phyloP scores from a whole-genome alignment of 2,329 filamentous ascomycete genomes.

The Ceratocystis alfenasii region DNA sequence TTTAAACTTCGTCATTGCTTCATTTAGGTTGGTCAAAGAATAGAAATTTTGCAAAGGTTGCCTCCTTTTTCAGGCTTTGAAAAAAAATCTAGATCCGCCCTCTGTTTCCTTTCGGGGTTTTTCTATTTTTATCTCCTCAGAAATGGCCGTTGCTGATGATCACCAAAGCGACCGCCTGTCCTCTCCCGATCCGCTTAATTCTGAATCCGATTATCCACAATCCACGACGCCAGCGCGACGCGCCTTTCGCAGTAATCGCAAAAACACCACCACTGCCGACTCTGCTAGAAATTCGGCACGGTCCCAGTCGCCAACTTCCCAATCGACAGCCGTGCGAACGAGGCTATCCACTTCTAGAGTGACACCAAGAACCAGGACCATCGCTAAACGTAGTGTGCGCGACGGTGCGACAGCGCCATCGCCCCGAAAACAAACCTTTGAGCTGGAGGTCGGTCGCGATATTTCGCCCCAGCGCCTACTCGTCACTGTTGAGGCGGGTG shows the following conservation, averaged over 20 bases:
- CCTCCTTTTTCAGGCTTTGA: conserved; percentile 8
- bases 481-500: conserved; percentile 44
- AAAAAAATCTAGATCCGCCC: neutral
- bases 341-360: neutral
- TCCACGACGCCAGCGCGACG: conserved; percentile 13
- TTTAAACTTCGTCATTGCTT: neutral
- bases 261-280: neutral
- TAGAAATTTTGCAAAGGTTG: neutral
- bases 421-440: conserved; percentile 45
- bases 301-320: neutral
- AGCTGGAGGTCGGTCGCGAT: conserved; percentile 43
- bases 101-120: neutral
- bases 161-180: conserved; percentile 9
- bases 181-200: conserved; percentile 22
- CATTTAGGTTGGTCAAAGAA: neutral
- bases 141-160: conserved; percentile 6
- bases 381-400: neutral
- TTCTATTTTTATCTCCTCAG: neutral
- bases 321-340: neutral
- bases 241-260: conserved; percentile 8
- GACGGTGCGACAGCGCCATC: conserved; percentile 29
- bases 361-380: neutral
- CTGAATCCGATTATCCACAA: conserved; percentile 14
- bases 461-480: conserved; percentile 40
- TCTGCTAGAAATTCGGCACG: neutral